These are phyloP conservation scores for Cryptosporidium baileyi DNA, from an alignment of 169 alveolate genomes.

Conservation along the genomic window DNA sequence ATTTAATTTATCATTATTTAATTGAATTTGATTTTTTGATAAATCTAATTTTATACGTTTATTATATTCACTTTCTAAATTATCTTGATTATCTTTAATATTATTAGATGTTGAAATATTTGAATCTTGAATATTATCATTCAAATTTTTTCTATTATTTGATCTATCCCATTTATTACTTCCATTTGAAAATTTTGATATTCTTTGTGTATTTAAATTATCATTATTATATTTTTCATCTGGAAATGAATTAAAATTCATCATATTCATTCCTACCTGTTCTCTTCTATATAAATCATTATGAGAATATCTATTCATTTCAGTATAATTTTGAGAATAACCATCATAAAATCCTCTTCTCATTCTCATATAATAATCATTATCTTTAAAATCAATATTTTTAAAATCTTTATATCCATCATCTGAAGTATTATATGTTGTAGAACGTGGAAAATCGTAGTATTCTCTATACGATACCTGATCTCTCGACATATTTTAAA, in stretches of 20 bases:
- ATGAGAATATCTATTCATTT: conserved; percentile 18
- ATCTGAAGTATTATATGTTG: background rate
- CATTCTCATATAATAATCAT: background rate
- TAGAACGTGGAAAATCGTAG: conserved; percentile 6
- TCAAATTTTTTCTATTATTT: background rate
- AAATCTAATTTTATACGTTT: background rate
- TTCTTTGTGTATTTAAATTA: background rate
- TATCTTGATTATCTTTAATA: background rate
- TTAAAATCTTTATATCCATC: conserved; percentile 14
- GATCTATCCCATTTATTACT: conserved; percentile 60
- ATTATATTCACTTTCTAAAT: background rate
- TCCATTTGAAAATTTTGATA: conserved; percentile 45
- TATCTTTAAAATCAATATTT: background rate
- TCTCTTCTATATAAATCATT: background rate
- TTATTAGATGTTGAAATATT: background rate
- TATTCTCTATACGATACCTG: conserved; percentile 40
- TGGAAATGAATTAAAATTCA: background rate
- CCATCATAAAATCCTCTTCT: conserved; percentile 30
- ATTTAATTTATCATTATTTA: background rate
- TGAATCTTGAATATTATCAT: background rate
- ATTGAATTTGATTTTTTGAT: background rate
- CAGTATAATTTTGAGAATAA: background rate
- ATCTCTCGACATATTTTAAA: conserved; percentile 27
- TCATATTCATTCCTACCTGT: background rate
- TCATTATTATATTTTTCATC: conserved; percentile 6